Percentiles rank a stretch among this genome's conserved stretches.
phyloP scores from a whole-genome alignment of 1,284 basidiomycete species.

The Bondarzewia mesenterica region DNA sequence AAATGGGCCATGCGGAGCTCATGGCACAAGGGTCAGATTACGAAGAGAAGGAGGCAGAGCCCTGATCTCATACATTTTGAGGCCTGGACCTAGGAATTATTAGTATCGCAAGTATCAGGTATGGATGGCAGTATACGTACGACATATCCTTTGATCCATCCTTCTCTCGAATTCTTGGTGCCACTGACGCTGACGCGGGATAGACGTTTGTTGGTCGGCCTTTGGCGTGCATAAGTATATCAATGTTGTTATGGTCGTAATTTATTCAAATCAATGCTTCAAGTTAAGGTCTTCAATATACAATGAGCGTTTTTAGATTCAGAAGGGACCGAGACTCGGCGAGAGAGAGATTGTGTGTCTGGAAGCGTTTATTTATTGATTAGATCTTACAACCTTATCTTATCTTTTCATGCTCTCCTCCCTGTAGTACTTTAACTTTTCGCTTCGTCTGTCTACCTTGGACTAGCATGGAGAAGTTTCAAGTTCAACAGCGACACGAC shows the following conservation, averaged over 20 bases:
- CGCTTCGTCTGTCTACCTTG: background rate
- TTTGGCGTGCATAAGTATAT: too few relatives aligned
- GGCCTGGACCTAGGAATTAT: background rate
- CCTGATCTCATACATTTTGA: background rate
- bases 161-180: background rate
- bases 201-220: background rate
- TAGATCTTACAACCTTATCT: too few relatives aligned
- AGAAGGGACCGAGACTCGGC: too few relatives aligned
- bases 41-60: conserved; percentile 18
- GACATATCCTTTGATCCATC: background rate
- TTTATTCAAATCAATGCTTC: too few relatives aligned
- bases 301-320: too few relatives aligned
- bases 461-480: background rate
- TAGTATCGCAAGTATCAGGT: background rate
- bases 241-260: too few relatives aligned
- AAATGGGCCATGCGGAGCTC: conserved; percentile 74
- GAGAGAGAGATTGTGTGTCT: too few relatives aligned
- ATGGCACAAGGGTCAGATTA: conserved; percentile 31
- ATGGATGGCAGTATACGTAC: background rate
- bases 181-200: too few relatives aligned
- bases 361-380: too few relatives aligned
- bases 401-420: too few relatives aligned
- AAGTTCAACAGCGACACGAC: background rate
- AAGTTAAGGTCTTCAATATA: too few relatives aligned
- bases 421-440: too few relatives aligned